Conservation (phyloP, 2,329 filamentous ascomycete species). For the Nigrospora sphaerica region DNA sequence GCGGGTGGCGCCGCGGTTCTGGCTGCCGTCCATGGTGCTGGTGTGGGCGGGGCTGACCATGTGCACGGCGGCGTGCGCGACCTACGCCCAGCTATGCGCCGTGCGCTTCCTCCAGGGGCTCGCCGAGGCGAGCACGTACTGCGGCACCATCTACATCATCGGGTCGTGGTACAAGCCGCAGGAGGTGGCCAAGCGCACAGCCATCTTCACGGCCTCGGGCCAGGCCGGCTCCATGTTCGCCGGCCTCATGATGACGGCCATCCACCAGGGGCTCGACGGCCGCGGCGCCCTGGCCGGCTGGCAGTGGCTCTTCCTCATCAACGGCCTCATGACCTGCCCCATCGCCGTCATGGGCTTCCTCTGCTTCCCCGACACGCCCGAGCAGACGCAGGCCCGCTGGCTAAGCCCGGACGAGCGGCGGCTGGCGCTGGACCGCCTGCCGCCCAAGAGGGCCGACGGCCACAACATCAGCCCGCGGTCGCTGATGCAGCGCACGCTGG, state of each 20-base stretch:
- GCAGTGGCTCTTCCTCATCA: conserved; percentile 32
- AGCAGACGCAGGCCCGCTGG: conserved; percentile 30
- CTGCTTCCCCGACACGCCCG: conserved; percentile 33
- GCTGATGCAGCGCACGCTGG: conserved; percentile 18
- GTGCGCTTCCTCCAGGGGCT: conserved; percentile 38
- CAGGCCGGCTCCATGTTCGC: conserved; percentile 46
- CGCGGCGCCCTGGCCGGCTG: conserved; percentile 35
- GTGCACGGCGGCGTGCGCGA: conserved; percentile 18
- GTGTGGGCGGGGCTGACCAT: conserved; percentile 39
- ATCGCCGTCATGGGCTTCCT: conserved; percentile 39
- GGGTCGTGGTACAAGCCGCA: conserved; percentile 47
- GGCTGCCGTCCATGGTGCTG: conserved; percentile 37
- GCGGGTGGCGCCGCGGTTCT: conserved; percentile 37
- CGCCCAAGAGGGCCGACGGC: conserved; percentile 22
- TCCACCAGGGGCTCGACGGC: conserved; percentile 28
- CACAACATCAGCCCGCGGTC: conserved; percentile 23
- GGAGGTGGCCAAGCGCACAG: conserved; percentile 43
- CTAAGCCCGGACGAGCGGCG: conserved; percentile 18
- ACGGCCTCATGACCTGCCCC: conserved; percentile 39
- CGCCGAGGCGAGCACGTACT: conserved; percentile 39
- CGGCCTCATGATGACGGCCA: conserved; percentile 46
- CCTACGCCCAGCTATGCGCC: conserved; percentile 20
- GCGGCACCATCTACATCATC: conserved; percentile 40
- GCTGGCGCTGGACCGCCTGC: conserved; percentile 19
- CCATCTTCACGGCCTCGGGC: conserved; percentile 45